Evolutionary conservation across 495 filamentous ascomycete species (phyloP), one percentile per base, ranked within the genome.

Genomic region (Zalerion maritima): DNA sequence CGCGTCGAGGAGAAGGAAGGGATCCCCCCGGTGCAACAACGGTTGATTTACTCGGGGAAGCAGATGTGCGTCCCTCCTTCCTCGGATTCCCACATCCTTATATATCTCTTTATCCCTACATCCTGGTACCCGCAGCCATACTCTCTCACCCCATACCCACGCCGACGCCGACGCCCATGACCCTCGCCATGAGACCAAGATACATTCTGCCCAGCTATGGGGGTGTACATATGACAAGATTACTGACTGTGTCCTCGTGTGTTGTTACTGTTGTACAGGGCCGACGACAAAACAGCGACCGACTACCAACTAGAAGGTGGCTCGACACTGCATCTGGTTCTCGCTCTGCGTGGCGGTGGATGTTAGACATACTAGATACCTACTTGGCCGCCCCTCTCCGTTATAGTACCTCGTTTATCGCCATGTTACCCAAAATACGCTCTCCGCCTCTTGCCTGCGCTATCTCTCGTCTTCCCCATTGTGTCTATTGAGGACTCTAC

Each of bases 1-100:
- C 81, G 82, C 37, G 89, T 97, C 20, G 89, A 97, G 53, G 89
- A 96, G 60, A 94, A 94, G 51, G 91, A 96, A 54, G 89, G 89
- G 15, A 96, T 97, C 49, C 89, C 89, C 17, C 89, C 89, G 11
- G 87, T 92, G 14, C 89, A 97, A 54, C 89, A 97, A 61, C 75
- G 91, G 20, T 60, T 97, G 28, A 97, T 97, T 48, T 94, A 73
- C 46, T 84, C 85, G 24, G 89, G 89, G 38, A 97, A 97, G 58
- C 89, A 97, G 49, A 93, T 97, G 89, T 94, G 62, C 28, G 72
- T 54, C 29, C 23, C 18, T 12, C n/a, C n/a, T 29, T 21, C 14
- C 21, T 16, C 17, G 34, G 19, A 21, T 25, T 18, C 13, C 7
- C 8, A 4, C n/a, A 3, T 26, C 14, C 15, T 25, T 21, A 15